Percentiles rank a stretch among this genome's conserved stretches.
phyloP scores from a whole-genome alignment of 495 filamentous ascomycete species.

The Recurvomyces mirabilis region DNA sequence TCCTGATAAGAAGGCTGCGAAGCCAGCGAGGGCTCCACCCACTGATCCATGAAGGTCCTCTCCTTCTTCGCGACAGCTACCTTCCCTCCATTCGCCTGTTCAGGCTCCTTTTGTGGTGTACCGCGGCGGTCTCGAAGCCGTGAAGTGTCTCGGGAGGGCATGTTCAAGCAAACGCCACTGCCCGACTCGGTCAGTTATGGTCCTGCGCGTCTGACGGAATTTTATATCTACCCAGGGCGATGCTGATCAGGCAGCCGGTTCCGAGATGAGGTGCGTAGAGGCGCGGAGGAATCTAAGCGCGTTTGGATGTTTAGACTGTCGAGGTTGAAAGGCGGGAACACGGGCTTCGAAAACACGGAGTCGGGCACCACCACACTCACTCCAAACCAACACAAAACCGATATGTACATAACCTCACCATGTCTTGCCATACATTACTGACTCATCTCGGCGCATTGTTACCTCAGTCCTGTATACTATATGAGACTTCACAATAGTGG shows the following conservation, averaged over 20 bases:
- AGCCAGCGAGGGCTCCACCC: slow-evolving; percentile 59
- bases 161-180: slow-evolving; percentile 15
- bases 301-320: neutral
- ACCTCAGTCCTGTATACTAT: too few species aligned
- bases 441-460: too few species aligned
- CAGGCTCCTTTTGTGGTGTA: neutral
- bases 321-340: too few species aligned
- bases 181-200: slow-evolving; percentile 4
- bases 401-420: too few species aligned
- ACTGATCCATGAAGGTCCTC: slow-evolving; percentile 29
- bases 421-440: too few species aligned
- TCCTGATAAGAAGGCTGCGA: slow-evolving; percentile 62
- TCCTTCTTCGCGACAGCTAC: slow-evolving; percentile 33
- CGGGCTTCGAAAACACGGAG: too few species aligned
- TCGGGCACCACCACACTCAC: too few species aligned
- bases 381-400: too few species aligned
- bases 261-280: neutral
- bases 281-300: neutral
- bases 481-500: too few species aligned
- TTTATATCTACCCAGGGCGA: slow-evolving; percentile 11
- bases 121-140: slow-evolving; percentile 6
- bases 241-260: slow-evolving; percentile 2
- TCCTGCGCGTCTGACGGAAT: neutral
- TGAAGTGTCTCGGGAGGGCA: slow-evolving; percentile 7
- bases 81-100: neutral